Conservation (phyloP, 164 flowering plant species). For the Vitis cinerea region DNA sequence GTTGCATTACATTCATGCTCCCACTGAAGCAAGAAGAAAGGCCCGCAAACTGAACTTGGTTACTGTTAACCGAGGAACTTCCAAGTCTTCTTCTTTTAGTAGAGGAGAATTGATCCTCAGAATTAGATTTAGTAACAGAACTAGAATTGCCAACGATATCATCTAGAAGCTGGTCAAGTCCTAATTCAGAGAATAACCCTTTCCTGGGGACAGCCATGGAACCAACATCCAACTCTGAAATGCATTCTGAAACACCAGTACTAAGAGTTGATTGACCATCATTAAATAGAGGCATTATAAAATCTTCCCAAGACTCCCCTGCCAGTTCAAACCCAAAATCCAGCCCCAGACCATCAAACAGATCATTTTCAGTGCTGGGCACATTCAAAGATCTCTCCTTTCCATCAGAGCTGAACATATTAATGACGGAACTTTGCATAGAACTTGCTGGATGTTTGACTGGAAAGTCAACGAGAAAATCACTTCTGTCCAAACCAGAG, state of each 20-base stretch:
- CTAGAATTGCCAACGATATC: conserved; percentile 29
- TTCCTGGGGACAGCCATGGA: conserved; percentile 29
- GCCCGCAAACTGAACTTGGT: conserved; percentile 30
- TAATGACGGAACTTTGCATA: conserved; percentile 30
- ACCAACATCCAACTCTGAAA: conserved; percentile 35
- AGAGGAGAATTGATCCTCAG: conserved; percentile 44
- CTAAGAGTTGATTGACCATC: conserved; percentile 20
- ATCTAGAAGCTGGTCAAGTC: conserved; percentile 53
- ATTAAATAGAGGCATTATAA: conserved; percentile 23
- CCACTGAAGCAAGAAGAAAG: conserved; percentile 36
- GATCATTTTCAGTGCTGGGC: conserved; percentile 27
- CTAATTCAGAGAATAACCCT: conserved; percentile 63
- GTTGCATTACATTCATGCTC: conserved; percentile 19
- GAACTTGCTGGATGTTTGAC: conserved; percentile 26
- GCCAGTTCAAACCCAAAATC: conserved; percentile 24
- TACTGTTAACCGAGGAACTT: conserved; percentile 23
- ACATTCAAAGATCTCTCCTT: conserved; percentile 19
- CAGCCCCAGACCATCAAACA: conserved; percentile 34
- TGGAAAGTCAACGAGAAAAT: conserved; percentile 16
- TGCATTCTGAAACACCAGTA: conserved; percentile 30
- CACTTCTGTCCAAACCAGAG: conserved; percentile 21
- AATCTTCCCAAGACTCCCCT: conserved; percentile 39
- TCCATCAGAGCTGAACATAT: conserved; percentile 19
- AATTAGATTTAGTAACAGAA: conserved; percentile 25
- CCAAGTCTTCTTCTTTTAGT: conserved; percentile 42